phyloP scores from a whole-genome alignment of 257 asterid species.

The Verbascum thapsus region DNA sequence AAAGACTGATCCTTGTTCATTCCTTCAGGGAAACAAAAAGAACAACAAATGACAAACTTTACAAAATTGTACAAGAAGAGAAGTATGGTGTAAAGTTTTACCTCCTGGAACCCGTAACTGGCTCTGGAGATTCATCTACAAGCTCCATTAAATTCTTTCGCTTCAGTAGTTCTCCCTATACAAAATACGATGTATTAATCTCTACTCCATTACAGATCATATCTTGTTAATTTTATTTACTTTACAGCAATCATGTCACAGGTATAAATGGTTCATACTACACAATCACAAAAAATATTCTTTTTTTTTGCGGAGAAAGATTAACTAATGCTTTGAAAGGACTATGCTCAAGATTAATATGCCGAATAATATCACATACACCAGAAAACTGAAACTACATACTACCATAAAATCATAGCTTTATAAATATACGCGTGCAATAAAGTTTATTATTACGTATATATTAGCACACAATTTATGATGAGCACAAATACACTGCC shows the following conservation, averaged over 20 bases:
- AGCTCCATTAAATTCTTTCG: slow-evolving; percentile 44
- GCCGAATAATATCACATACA: neutral
- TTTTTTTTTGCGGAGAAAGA: neutral
- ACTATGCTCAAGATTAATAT: neutral
- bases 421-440: neutral
- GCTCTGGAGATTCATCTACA: slow-evolving; percentile 51
- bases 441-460: too few species aligned
- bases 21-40: slow-evolving; percentile 35
- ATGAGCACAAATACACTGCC: too few species aligned
- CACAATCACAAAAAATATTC: neutral
- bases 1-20: slow-evolving; percentile 45
- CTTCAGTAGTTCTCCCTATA: slow-evolving; percentile 82
- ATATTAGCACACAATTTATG: too few species aligned
- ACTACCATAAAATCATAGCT: neutral
- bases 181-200: slow-evolving; percentile 5
- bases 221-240: neutral
- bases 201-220: slow-evolving; percentile 6
- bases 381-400: slow-evolving; percentile 14
- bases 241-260: slow-evolving; percentile 26
- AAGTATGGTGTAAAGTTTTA: slow-evolving; percentile 27
- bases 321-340: neutral
- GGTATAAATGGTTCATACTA: neutral
- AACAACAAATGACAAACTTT: slow-evolving; percentile 24
- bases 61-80: slow-evolving; percentile 1
- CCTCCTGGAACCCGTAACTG: slow-evolving; percentile 43